Percentiles rank a stretch among this genome's conserved stretches.
Evolutionary conservation across 108 stramenopile species (phyloP).

Genomic region (Nitzschia sp.): DNA sequence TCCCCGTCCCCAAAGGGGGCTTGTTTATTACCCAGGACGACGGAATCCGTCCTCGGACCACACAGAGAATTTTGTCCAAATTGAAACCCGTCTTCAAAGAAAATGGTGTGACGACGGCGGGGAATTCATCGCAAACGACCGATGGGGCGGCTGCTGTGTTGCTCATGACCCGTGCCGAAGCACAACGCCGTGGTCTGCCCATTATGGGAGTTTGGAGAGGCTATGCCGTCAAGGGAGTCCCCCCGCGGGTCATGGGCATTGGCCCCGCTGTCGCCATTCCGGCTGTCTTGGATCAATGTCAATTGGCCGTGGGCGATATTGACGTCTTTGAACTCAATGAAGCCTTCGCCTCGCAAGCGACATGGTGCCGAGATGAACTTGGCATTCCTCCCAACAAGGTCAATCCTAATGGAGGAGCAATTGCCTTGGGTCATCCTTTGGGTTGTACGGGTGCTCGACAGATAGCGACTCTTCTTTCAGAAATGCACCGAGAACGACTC

Average conservation of each 20-base stretch:
- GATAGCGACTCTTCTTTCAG: slow-evolving; percentile 88
- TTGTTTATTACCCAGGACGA: slow-evolving; percentile 76
- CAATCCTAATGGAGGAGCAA: slow-evolving; percentile 96
- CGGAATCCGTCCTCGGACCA: slow-evolving; percentile 87
- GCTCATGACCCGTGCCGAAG: slow-evolving; percentile 83
- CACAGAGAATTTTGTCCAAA: slow-evolving; percentile 63
- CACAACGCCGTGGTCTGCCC: slow-evolving; percentile 59
- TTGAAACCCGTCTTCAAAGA: slow-evolving; percentile 87
- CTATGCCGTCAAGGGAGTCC: slow-evolving; percentile 87
- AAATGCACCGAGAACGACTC: slow-evolving; percentile 71
- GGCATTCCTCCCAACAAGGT: slow-evolving; percentile 70
- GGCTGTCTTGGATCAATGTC: slow-evolving; percentile 60
- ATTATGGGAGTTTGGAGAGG: slow-evolving; percentile 82
- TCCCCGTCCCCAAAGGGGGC: slow-evolving; percentile 74
- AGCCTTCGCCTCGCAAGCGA: slow-evolving; percentile 93
- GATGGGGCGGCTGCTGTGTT: slow-evolving; percentile 96
- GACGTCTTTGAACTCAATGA: slow-evolving; percentile 98
- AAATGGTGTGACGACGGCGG: slow-evolving; percentile 91
- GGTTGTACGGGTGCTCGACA: slow-evolving; percentile 94
- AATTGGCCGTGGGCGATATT: slow-evolving; percentile 66
- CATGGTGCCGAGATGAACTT: slow-evolving; percentile 73
- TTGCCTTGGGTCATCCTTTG: slow-evolving; percentile 96
- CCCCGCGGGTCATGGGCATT: slow-evolving; percentile 92
- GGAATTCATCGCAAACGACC: slow-evolving; percentile 90
- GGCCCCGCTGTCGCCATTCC: slow-evolving; percentile 95